Evolutionary conservation across 208 protist genomes (phyloP), one percentile per base, ranked within the genome.

Genomic region (Acanthamoeba healyi): DNA sequence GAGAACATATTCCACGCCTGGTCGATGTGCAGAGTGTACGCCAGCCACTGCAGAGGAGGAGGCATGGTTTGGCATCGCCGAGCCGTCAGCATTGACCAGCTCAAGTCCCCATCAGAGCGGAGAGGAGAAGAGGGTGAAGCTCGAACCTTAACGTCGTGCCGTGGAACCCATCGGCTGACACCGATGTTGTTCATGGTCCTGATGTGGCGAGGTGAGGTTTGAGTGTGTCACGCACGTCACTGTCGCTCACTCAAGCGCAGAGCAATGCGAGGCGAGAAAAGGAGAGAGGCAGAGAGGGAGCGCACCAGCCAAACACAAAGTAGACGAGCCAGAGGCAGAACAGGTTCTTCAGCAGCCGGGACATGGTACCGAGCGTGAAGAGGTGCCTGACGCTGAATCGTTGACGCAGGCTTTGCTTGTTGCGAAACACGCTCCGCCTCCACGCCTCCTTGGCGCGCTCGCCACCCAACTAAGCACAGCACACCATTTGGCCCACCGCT

Each of bases 1-100:
- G 89, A 93, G 63, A 93, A 93, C 89, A 93, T 93, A n/a, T 82
- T 93, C 89, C 89, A 93, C 24, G 29, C 67, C 46, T 93, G 89
- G 32, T 82, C 89, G 19, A 93, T 36, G 36, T 82, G 89, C 32
- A 93, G 32, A 0, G 89, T 22, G 67, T 77, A 77, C 15, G n/a
- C 79, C 29, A 63, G 15, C 79, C 79, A 87, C 79, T 61, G 79
- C 6, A 4, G 74, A 84, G 24, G 1, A 74, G 6, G 26, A 10
- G 36, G 14, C 36, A 74, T 10, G 65, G 24, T 34, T n/a, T n/a
- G n/a, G n/a, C n/a, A n/a, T n/a, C n/a, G n/a, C n/a, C n/a, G n/a
- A n/a, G n/a, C n/a, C n/a, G n/a, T n/a, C n/a, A n/a, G n/a, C n/a
- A n/a, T n/a, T n/a, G n/a, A n/a, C n/a, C n/a, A n/a, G n/a, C n/a